A percentile compares a stretch with the other conserved stretches of the same genome.
These are phyloP conservation scores for Aspergillus sp. DNA, from an alignment of 2,329 filamentous ascomycete species.

Conservation along the genomic window DNA sequence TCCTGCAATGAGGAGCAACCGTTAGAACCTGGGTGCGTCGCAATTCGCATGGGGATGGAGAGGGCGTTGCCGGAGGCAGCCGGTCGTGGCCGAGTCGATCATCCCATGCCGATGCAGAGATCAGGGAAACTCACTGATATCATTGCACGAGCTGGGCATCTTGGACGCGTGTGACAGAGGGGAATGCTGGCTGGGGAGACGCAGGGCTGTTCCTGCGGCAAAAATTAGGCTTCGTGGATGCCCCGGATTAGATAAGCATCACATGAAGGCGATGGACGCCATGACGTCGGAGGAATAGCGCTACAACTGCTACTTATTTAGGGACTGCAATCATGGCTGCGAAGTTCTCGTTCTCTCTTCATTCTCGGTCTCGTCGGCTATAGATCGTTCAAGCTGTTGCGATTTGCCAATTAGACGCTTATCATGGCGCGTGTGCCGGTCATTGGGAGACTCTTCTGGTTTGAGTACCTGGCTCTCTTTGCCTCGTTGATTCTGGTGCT, in stretches of 20 bases:
- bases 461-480: slow-evolving; percentile 84
- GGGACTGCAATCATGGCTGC: background rate
- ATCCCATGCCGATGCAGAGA: background rate
- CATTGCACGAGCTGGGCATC: slow-evolving; percentile 96
- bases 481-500: slow-evolving; percentile 79
- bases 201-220: slow-evolving; percentile 3
- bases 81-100: too few species aligned
- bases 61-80: background rate
- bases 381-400: background rate
- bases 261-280: slow-evolving; percentile 18
- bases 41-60: slow-evolving; percentile 1
- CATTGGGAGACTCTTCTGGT: slow-evolving; percentile 60
- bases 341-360: background rate
- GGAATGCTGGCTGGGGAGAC: background rate
- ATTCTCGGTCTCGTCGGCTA: background rate
- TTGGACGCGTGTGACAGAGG: slow-evolving; percentile 26
- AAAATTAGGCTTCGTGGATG: slow-evolving; percentile 12
- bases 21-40: slow-evolving; percentile 17
- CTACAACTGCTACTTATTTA: background rate
- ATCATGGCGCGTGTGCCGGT: slow-evolving; percentile 61
- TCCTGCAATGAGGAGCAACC: slow-evolving; percentile 54
- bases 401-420: background rate
- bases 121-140: slow-evolving; percentile 70
- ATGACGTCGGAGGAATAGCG: slow-evolving; percentile 12
- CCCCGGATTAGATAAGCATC: slow-evolving; percentile 36